Evolutionary conservation across 257 asterid genomes (phyloP).

Genomic region (Jacaranda copaia): DNA sequence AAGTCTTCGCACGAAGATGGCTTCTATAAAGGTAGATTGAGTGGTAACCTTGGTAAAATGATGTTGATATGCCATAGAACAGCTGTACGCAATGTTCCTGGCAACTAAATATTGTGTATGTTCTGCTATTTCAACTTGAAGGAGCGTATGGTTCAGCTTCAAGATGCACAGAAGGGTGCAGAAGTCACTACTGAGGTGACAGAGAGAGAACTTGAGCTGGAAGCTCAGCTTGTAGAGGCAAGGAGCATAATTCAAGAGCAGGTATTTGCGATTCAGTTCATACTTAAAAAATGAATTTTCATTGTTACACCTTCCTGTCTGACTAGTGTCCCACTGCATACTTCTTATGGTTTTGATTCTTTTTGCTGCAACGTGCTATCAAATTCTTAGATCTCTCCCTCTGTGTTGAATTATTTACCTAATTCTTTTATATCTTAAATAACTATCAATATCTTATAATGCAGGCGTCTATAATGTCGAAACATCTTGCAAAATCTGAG

Average conservation of each 20-base stretch:
- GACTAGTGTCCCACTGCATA: not conserved
- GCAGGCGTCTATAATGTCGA: constrained; percentile 89
- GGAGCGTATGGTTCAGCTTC: constrained; percentile 97
- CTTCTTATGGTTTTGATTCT: not conserved
- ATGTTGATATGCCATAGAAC: constrained; percentile 1
- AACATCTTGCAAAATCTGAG: constrained; percentile 71
- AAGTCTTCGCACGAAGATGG: constrained; percentile 79
- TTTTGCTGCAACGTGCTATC: constrained; percentile 2
- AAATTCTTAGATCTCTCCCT: not conserved
- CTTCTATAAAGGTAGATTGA: constrained; percentile 71
- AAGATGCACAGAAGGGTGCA: constrained; percentile 86
- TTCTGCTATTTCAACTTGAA: constrained; percentile 45
- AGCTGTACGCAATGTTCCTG: not conserved
- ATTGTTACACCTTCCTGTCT: not conserved
- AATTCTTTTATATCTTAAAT: constrained; percentile 9
- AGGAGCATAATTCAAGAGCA: constrained; percentile 98
- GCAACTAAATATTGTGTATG: constrained; percentile 9
- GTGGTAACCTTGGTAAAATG: constrained; percentile 3
- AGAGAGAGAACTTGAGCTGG: constrained; percentile 98
- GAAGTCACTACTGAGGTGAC: constrained; percentile 88
- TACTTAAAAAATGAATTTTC: not conserved
- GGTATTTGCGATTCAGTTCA: constrained; percentile 46
- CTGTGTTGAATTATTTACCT: not conserved
- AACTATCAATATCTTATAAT: constrained; percentile 28
- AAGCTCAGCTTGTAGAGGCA: constrained; percentile 99